Evolutionary conservation across 805 yeast species (phyloP).

Genomic region (Wickerhamomyces subpelliculosus): DNA sequence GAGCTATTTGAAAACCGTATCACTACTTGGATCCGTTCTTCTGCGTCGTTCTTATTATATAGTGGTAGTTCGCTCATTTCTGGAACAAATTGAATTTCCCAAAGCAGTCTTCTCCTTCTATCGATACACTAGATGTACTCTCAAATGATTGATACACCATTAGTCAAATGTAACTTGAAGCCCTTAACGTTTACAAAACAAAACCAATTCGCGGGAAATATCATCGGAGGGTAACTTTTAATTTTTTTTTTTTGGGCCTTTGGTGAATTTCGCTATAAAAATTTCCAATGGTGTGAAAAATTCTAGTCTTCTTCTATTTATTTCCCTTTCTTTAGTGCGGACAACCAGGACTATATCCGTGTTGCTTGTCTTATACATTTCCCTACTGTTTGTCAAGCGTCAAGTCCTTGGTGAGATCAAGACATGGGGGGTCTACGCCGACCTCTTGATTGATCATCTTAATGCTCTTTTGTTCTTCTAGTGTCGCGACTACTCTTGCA

Average conservation of each 20-base stretch:
- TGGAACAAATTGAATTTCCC: too few species aligned
- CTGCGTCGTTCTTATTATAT: neutral
- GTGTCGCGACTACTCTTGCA: slow-evolving; percentile 30
- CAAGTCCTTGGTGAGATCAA: slow-evolving; percentile 66
- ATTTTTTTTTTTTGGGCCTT: too few species aligned
- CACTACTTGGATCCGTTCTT: slow-evolving; percentile 12
- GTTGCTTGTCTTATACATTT: slow-evolving; percentile 48
- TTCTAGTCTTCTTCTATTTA: slow-evolving; percentile 1
- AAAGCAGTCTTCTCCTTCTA: too few species aligned
- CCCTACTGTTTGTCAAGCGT: slow-evolving; percentile 44
- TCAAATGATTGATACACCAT: too few species aligned
- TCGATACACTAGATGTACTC: too few species aligned
- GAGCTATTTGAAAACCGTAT: slow-evolving; percentile 41
- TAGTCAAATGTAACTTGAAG: neutral
- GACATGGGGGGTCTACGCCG: slow-evolving; percentile 3
- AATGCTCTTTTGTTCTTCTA: slow-evolving; percentile 49
- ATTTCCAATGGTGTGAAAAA: slow-evolving; percentile 1
- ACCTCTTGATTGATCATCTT: slow-evolving; percentile 46
- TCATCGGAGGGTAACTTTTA: neutral
- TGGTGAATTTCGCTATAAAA: too few species aligned
- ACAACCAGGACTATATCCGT: slow-evolving; percentile 70
- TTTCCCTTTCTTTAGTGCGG: slow-evolving; percentile 43
- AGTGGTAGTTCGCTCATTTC: slow-evolving; percentile 1
- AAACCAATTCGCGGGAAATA: slow-evolving; percentile 2
- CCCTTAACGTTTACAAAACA: neutral